Conservation (phyloP, 805 yeast genomes). For the Trichomonascus vanleenenianus region DNA sequence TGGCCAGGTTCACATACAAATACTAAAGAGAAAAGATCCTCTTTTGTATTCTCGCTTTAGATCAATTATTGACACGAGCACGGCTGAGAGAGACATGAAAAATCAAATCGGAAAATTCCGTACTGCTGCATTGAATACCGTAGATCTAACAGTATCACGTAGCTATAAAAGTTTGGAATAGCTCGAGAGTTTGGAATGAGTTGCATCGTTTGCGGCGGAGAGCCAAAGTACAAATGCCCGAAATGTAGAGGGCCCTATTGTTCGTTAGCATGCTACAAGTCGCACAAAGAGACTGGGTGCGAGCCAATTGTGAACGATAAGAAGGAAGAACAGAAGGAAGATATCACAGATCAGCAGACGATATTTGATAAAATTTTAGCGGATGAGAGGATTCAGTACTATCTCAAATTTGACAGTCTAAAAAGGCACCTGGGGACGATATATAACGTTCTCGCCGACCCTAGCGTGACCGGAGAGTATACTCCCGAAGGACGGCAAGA, state of each 20-base stretch:
- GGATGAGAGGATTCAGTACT: constrained; percentile 38
- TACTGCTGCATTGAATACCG: too few species aligned
- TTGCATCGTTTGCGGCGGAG: constrained; percentile 8
- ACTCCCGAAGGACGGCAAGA: constrained; percentile 47
- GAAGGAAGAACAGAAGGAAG: constrained; percentile 2
- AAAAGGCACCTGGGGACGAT: constrained; percentile 48
- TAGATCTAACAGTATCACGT: too few species aligned
- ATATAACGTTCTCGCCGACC: constrained; percentile 40
- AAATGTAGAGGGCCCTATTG: constrained; percentile 40
- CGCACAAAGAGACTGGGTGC: constrained; percentile 31
- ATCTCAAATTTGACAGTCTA: constrained; percentile 46
- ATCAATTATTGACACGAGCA: too few species aligned
- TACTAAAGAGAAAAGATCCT: too few species aligned
- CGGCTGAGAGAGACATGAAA: too few species aligned
- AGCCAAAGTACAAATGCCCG: constrained; percentile 53
- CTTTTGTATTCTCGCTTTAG: too few species aligned
- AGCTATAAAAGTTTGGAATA: too few species aligned
- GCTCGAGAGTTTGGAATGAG: too few species aligned
- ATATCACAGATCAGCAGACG: background rate
- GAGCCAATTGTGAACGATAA: constrained; percentile 15
- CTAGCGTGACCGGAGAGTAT: constrained; percentile 40
- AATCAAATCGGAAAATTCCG: too few species aligned
- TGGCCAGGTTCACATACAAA: too few species aligned
- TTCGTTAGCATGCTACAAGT: constrained; percentile 53
- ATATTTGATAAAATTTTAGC: constrained; percentile 26